Evolutionary conservation across 768 basidiomycete genomes (phyloP).

Genomic region (Tulasnella sp.): DNA sequence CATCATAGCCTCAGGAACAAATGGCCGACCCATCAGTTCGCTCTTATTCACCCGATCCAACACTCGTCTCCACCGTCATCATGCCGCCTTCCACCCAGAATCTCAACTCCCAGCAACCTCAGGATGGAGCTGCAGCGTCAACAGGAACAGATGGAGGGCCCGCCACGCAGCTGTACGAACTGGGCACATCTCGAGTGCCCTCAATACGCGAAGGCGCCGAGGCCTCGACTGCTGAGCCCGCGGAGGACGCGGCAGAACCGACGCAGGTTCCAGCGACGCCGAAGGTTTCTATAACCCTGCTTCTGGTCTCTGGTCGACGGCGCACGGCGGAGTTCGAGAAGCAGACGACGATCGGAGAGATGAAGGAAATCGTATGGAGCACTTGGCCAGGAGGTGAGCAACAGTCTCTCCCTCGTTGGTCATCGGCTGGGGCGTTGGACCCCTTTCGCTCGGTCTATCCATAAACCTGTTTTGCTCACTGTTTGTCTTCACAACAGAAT

Average conservation of each 20-base stretch:
- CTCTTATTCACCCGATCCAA: not conserved
- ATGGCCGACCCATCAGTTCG: conserved; percentile 10
- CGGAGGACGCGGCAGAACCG: not conserved
- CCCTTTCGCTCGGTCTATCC: not conserved
- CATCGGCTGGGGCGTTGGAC: not conserved
- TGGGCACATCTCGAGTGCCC: conserved; percentile 8
- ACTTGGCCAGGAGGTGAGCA: conserved; percentile 30
- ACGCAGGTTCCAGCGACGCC: conserved; percentile 20
- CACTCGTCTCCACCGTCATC: not conserved
- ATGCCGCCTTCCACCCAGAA: not conserved
- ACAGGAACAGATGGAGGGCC: not conserved
- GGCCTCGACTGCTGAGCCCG: not conserved
- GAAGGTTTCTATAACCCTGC: conserved; percentile 28
- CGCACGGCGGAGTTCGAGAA: conserved; percentile 28
- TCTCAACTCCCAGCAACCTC: conserved; percentile 7
- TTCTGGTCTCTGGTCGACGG: conserved; percentile 29
- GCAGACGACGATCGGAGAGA: conserved; percentile 25
- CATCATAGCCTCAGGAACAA: not conserved
- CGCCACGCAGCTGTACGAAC: not conserved
- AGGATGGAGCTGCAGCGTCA: not conserved
- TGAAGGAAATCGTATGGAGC: conserved; percentile 30
- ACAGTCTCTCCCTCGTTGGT: not conserved
- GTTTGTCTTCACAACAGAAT: conserved; percentile 21
- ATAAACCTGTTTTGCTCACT: not conserved
- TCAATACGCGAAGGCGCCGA: conserved; percentile 3